Percentiles rank a stretch among this genome's conserved stretches.
phyloP scores from a whole-genome alignment of 169 alveolate species.

The Cystoisospora suis region DNA sequence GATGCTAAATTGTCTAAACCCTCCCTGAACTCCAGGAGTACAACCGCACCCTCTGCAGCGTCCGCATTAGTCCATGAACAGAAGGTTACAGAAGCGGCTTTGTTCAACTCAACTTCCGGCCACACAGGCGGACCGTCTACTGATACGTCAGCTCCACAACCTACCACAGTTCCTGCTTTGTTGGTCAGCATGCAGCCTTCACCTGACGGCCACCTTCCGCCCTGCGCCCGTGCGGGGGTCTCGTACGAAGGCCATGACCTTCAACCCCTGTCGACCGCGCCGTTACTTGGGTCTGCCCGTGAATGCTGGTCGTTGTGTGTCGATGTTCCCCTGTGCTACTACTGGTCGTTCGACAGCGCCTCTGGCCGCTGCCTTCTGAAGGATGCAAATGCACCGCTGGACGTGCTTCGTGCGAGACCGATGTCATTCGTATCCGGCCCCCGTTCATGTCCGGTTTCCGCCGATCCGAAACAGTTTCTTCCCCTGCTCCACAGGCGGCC shows the following conservation, averaged over 20 bases:
- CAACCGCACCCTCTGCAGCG: too few relatives aligned
- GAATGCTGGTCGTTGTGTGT: not conserved
- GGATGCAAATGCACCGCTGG: not conserved
- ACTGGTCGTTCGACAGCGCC: not conserved
- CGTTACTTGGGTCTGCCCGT: not conserved
- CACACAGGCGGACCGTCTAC: too few relatives aligned
- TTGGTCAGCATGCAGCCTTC: too few relatives aligned
- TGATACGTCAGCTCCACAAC: too few relatives aligned
- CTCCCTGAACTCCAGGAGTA: too few relatives aligned
- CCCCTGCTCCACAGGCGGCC: not conserved
- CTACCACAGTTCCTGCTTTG: too few relatives aligned
- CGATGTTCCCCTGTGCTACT: not conserved
- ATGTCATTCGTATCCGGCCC: not conserved
- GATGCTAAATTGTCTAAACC: too few relatives aligned
- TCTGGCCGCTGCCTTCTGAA: not conserved
- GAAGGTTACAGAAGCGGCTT: too few relatives aligned
- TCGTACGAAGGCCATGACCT: constrained; percentile 6
- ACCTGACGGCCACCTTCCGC: not conserved
- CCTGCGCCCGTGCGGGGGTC: constrained; percentile 5
- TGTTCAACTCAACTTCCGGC: too few relatives aligned
- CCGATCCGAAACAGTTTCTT: not conserved
- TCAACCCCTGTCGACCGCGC: not conserved
- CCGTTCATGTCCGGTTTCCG: not conserved
- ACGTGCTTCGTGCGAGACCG: not conserved
- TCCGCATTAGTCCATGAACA: too few relatives aligned